Conservation (phyloP, 257 asterid genomes). For the Ilex aquifolium region DNA sequence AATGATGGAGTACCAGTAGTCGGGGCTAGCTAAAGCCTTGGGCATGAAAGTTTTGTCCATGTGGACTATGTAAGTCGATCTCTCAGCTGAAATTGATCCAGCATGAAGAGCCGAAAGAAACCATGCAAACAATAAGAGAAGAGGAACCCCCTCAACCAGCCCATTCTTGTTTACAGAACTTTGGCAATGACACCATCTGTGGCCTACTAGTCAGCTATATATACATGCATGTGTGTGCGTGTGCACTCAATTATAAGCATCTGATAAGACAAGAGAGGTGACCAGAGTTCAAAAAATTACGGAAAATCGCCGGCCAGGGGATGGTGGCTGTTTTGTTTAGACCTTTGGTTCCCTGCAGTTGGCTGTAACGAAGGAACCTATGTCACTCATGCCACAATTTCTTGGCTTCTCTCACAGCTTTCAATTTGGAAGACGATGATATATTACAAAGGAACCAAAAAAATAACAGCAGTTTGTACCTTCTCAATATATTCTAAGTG, state of each 20-base stretch:
- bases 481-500: no score
- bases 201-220: neutral
- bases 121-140: constrained; percentile 11
- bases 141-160: constrained; percentile 1
- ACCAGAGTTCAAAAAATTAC: neutral
- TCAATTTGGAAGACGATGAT: no score
- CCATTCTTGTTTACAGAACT: neutral
- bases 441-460: no score
- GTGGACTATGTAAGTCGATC: constrained; percentile 35
- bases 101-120: neutral
- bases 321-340: neutral
- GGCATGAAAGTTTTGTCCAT: constrained; percentile 47
- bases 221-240: neutral
- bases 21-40: constrained; percentile 13
- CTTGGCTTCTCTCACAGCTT: neutral
- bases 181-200: neutral
- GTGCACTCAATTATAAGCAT: neutral
- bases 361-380: neutral
- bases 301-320: neutral
- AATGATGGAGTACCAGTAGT: constrained; percentile 26
- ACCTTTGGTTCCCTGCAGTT: neutral
- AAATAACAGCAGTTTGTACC: no score
- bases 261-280: neutral
- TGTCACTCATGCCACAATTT: neutral
- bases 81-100: constrained; percentile 10